phyloP scores from a whole-genome alignment of 805 yeast species.

The Millerozyma miso region DNA sequence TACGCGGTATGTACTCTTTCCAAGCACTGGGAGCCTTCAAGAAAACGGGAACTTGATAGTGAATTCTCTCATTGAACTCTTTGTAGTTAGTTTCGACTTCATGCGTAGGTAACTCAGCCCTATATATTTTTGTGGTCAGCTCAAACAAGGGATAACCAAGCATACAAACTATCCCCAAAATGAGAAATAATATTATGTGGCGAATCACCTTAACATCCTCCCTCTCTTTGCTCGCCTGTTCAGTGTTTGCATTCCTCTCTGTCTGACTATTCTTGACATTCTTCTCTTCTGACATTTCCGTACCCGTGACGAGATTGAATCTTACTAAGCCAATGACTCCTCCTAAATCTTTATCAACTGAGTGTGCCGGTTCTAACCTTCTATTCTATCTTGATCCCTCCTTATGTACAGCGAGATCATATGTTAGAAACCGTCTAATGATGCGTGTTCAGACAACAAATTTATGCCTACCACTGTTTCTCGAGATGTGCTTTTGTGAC shows the following conservation, averaged over 20 bases:
- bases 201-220: constrained; percentile 2
- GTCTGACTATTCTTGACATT: background rate
- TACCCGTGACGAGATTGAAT: background rate
- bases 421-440: too few relatives aligned
- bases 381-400: too few relatives aligned
- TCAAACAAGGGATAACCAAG: constrained; percentile 61
- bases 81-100: constrained; percentile 32
- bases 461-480: background rate
- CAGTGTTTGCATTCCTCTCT: background rate
- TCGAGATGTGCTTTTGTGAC: background rate
- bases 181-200: constrained; percentile 2
- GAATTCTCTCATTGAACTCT: constrained; percentile 19
- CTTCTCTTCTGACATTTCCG: background rate
- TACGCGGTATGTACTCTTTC: constrained; percentile 22
- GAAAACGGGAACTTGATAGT: constrained; percentile 41
- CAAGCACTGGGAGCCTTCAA: constrained; percentile 31
- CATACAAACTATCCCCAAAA: constrained; percentile 7
- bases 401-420: too few relatives aligned
- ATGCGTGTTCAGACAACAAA: background rate
- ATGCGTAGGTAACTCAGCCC: constrained; percentile 55
- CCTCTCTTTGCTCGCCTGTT: constrained; percentile 1
- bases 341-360: too few relatives aligned
- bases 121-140: constrained; percentile 55
- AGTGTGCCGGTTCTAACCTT: too few relatives aligned
- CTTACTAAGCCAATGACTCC: background rate